Base-by-base conservation (phyloP, 768 basidiomycete genomes). In the Termitomyces heimii region DNA sequence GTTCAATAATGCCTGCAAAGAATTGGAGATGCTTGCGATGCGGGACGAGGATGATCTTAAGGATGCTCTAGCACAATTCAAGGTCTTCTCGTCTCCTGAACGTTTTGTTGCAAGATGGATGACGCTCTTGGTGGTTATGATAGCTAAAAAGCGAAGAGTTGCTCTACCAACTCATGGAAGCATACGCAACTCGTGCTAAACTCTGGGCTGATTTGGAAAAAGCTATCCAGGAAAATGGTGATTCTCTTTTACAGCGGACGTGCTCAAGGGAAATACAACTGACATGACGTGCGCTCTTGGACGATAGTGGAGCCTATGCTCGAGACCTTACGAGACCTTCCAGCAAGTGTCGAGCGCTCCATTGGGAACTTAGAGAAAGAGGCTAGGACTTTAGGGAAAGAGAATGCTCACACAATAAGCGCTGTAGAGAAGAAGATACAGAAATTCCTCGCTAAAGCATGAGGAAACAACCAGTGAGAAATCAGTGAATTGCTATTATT, bases 1-100 rank as follows among this genome's bases (percentile, higher is more conserved):
- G 6, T 82, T 87, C 69, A 79, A 86, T 64, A 75, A 77, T 18
- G 80, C 76, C 22, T 79, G 82, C 67, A 82, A 81, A 63, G 72
- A 71, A 12, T 68, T 79, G 49, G 88, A 89, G 65, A 63, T 66
- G 0, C 63, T 75, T 18, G 69, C 71, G 16, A 70, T 80, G 31
- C 70, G 69, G 34, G 78, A 81, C 58, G 70, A 81, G 56, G 71
- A 76, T 54, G 72, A 76, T 22, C 56, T 81, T 20, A 71, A 70
- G 60, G 63, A 71, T 10, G 69, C 71, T 29, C 77, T 76, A 56
- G 53, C 66, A 20, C 69, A 69, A 9, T 73, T 76, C 26, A 73
- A 83, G 74, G 84, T 82, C 62, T 46, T 56, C 12, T 54, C 16
- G 14, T 20, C 28, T 14, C 24, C 18, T n/a, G 35, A 39, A 26